Evolutionary conservation across 2,329 filamentous ascomycete genomes (phyloP).

Genomic region (Dothidotthia symphoricarpi): DNA sequence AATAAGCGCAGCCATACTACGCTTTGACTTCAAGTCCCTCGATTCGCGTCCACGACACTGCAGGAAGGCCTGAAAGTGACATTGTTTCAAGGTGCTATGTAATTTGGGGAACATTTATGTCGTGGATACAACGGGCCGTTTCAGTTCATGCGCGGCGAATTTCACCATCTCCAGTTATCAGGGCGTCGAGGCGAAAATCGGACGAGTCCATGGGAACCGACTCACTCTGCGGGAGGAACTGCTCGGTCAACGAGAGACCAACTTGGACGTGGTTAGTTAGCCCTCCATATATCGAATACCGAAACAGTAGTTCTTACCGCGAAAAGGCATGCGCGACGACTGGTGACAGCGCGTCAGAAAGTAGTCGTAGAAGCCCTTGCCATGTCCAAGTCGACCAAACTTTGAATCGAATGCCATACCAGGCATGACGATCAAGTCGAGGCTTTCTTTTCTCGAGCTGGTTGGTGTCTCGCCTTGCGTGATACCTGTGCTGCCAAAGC

Average conservation of each 20-base stretch:
- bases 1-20: conserved; percentile 13
- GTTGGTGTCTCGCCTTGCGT: conserved; percentile 38
- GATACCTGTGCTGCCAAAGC: conserved; percentile 64
- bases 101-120: conserved; percentile 2
- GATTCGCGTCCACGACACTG: conserved; percentile 6
- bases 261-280: conserved; percentile 51
- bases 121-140: not conserved
- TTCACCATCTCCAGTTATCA: conserved; percentile 69
- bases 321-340: conserved; percentile 54
- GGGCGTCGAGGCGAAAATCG: conserved; percentile 77
- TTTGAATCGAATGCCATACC: conserved; percentile 84
- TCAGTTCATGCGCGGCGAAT: conserved; percentile 31
- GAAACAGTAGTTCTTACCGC: conserved; percentile 52
- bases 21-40: conserved; percentile 1
- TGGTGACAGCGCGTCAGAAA: conserved; percentile 75
- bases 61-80: conserved; percentile 5
- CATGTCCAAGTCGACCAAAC: conserved; percentile 81
- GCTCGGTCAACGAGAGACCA: conserved; percentile 82
- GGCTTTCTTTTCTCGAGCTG: conserved; percentile 36
- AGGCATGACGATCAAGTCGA: conserved; percentile 89
- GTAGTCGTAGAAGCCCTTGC: conserved; percentile 95
- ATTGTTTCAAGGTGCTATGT: conserved; percentile 2
- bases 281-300: conserved; percentile 26
- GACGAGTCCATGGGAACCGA: conserved; percentile 71
- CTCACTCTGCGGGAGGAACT: conserved; percentile 67